phyloP scores from a whole-genome alignment of 148 eudicot species.

The Linanthus parryae region DNA sequence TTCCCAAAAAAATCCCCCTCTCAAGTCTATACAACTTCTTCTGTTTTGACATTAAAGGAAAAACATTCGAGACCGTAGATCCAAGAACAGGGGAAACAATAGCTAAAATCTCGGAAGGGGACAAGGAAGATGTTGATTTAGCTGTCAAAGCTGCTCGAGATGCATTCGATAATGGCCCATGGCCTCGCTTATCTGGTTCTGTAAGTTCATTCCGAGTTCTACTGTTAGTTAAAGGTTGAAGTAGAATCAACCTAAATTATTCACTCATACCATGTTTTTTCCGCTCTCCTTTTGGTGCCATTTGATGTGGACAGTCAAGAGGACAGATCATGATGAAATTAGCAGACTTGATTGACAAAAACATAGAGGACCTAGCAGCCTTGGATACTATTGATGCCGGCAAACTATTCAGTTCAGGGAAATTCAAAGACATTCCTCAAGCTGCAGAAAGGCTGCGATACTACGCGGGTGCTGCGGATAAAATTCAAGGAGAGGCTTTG shows the following conservation, averaged over 20 bases:
- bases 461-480: slow-evolving; percentile 89
- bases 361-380: slow-evolving; percentile 35
- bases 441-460: slow-evolving; percentile 41
- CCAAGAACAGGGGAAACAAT: slow-evolving; percentile 71
- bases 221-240: no score
- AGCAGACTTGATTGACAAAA: slow-evolving; percentile 45
- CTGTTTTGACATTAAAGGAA: slow-evolving; percentile 37
- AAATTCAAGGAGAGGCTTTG: slow-evolving; percentile 73
- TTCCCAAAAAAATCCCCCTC: no score
- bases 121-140: slow-evolving; percentile 56
- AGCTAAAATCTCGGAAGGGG: slow-evolving; percentile 63
- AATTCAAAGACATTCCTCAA: slow-evolving; percentile 41
- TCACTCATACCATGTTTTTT: no score
- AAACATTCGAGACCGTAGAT: slow-evolving; percentile 71
- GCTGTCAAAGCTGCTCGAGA: slow-evolving; percentile 85
- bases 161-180: slow-evolving; percentile 79
- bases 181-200: slow-evolving; percentile 79
- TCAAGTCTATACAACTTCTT: no score
- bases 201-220: slow-evolving; percentile 30
- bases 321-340: slow-evolving; percentile 40
- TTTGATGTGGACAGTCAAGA: slow-evolving; percentile 23
- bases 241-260: no score
- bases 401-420: slow-evolving; percentile 38
- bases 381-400: slow-evolving; percentile 66
- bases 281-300: no score